phyloP scores from a whole-genome alignment of 2,329 filamentous ascomycete species.

The Claviceps digitariae region DNA sequence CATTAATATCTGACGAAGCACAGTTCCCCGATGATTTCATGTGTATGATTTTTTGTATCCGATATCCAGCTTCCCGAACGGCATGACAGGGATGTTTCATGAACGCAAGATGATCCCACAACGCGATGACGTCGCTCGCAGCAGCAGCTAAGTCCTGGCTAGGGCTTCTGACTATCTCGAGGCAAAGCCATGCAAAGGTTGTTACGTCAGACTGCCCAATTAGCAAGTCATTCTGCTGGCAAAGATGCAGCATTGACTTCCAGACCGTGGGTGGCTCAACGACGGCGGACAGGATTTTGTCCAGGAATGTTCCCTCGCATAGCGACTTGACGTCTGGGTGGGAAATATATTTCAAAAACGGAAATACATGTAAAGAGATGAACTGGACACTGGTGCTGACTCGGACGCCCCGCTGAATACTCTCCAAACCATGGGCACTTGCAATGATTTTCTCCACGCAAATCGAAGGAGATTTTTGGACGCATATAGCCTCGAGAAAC shows the following conservation, averaged over 20 bases:
- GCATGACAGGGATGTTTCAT: constrained; percentile 12
- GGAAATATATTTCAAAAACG: neutral
- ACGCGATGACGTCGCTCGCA: neutral
- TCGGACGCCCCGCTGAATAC: neutral
- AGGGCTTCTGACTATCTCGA: constrained; percentile 6
- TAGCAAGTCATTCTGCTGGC: neutral
- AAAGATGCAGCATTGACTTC: neutral
- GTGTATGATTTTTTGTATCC: constrained; percentile 25
- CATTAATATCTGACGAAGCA: constrained; percentile 25
- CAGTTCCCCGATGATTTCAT: constrained; percentile 12
- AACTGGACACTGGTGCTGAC: neutral
- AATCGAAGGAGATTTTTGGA: neutral
- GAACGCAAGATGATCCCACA: constrained; percentile 14
- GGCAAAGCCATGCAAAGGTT: constrained; percentile 9
- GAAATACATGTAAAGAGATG: neutral
- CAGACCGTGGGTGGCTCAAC: neutral
- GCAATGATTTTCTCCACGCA: neutral
- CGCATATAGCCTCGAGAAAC: neutral
- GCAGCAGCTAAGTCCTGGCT: neutral
- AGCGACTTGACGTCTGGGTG: neutral
- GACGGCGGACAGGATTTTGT: neutral
- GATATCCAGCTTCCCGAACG: constrained; percentile 18
- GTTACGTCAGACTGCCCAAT: neutral
- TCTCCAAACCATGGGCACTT: neutral
- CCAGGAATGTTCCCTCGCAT: neutral